Evolutionary conservation across 208 protist species (phyloP).

Genomic region (Trypanosoma melophagium): DNA sequence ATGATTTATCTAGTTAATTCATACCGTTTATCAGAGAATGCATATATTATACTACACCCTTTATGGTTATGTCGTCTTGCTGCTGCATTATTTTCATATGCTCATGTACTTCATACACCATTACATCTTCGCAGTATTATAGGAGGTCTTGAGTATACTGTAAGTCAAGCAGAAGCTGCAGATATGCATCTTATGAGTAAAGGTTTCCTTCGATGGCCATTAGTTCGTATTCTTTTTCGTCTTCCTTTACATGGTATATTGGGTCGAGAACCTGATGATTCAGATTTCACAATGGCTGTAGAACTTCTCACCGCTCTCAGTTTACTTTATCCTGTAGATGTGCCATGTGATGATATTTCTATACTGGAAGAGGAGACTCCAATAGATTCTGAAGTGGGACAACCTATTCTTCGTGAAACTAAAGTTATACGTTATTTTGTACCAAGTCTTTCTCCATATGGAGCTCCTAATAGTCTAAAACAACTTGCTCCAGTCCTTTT

Average conservation of each 20-base stretch:
- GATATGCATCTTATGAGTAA: constrained; percentile 77
- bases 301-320: constrained; percentile 74
- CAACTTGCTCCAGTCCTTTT: constrained; percentile 74
- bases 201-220: constrained; percentile 74
- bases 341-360: constrained; percentile 63
- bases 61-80: constrained; percentile 82
- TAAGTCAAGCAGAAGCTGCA: constrained; percentile 64
- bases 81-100: constrained; percentile 80
- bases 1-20: constrained; percentile 81
- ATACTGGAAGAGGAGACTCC: constrained; percentile 71
- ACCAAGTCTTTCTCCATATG: constrained; percentile 70
- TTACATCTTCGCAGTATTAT: constrained; percentile 83
- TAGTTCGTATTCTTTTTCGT: constrained; percentile 76
- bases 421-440: constrained; percentile 78
- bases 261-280: constrained; percentile 56
- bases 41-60: constrained; percentile 73
- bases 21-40: constrained; percentile 63
- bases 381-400: constrained; percentile 42
- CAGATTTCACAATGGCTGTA: constrained; percentile 79
- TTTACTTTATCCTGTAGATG: constrained; percentile 65
- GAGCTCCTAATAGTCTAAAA: constrained; percentile 47
- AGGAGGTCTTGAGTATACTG: constrained; percentile 79
- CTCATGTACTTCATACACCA: constrained; percentile 82
- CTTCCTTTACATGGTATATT: constrained; percentile 60
- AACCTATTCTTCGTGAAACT: constrained; percentile 29